Percentiles rank a stretch among this genome's conserved stretches.
phyloP scores from a whole-genome alignment of 257 asterid species.

The Ilex asprella region DNA sequence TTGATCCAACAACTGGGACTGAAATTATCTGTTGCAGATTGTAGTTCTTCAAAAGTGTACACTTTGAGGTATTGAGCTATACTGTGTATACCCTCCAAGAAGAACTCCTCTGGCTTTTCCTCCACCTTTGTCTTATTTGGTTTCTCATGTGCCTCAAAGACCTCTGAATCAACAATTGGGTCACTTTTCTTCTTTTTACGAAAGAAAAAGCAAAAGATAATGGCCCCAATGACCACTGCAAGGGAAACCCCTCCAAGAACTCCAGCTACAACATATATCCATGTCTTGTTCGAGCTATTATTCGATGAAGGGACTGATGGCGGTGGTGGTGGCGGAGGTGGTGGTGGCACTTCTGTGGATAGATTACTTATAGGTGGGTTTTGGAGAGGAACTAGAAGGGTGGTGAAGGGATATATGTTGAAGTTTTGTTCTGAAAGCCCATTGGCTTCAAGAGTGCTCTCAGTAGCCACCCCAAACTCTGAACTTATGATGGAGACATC shows the following conservation, averaged over 20 bases:
- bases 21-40: conserved; percentile 58
- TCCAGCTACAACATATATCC: conserved; percentile 59
- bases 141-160: conserved; percentile 41
- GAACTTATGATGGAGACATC: conserved; percentile 23
- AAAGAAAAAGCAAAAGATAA: conserved; percentile 21
- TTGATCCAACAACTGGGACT: conserved; percentile 39
- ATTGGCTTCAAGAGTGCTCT: conserved; percentile 44
- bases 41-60: conserved; percentile 55
- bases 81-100: conserved; percentile 54
- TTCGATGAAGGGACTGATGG: conserved; percentile 22
- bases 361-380: conserved; percentile 45
- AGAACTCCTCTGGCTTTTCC: conserved; percentile 28
- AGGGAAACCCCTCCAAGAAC: conserved; percentile 42
- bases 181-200: conserved; percentile 25
- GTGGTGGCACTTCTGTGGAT: conserved; percentile 44
- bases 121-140: conserved; percentile 25
- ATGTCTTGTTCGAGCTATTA: conserved; percentile 39
- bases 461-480: conserved; percentile 30
- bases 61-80: conserved; percentile 64
- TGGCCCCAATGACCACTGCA: conserved; percentile 12
- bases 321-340: conserved; percentile 35
- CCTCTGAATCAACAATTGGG: conserved; percentile 22
- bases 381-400: conserved; percentile 64
- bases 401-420: conserved; percentile 42
- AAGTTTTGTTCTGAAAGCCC: conserved; percentile 25